These are phyloP conservation scores for Paramecium octaurelia DNA, from an alignment of 73 alveolate species.

Conservation along the genomic window DNA sequence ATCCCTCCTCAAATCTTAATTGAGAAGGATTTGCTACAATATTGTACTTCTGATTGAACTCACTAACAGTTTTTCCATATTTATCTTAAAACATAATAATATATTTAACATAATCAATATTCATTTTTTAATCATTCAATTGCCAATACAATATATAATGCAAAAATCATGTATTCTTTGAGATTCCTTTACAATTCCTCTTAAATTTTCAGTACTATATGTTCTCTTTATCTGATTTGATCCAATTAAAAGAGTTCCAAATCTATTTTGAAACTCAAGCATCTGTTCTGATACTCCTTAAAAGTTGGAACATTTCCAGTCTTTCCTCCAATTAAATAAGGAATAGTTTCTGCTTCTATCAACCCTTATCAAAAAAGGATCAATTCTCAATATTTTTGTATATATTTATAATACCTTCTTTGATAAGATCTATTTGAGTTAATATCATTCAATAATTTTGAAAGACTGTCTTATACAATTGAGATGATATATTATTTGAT, in stretches of 20 bases:
- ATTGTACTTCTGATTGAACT: background rate
- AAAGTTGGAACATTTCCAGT: too few species aligned
- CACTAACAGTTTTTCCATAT: constrained; percentile 10
- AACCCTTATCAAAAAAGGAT: too few species aligned
- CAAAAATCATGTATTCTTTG: background rate
- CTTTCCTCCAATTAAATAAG: too few species aligned
- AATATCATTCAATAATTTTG: too few species aligned
- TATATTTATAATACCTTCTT: too few species aligned
- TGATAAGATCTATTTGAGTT: too few species aligned
- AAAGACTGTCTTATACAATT: background rate
- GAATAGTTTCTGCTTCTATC: too few species aligned
- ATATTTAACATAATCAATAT: background rate
- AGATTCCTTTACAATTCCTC: background rate
- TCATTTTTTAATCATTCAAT: background rate
- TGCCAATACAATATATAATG: background rate
- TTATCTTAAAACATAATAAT: background rate
- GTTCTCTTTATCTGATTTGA: background rate
- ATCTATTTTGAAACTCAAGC: too few species aligned
- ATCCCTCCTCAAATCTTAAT: background rate
- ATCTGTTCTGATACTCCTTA: too few species aligned
- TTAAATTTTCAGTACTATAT: background rate
- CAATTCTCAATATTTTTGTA: too few species aligned
- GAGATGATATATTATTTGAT: background rate
- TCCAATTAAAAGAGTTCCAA: too few species aligned
- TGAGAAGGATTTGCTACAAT: background rate